phyloP scores from a whole-genome alignment of 163 green algal species.

The Prototheca stagnorum region DNA sequence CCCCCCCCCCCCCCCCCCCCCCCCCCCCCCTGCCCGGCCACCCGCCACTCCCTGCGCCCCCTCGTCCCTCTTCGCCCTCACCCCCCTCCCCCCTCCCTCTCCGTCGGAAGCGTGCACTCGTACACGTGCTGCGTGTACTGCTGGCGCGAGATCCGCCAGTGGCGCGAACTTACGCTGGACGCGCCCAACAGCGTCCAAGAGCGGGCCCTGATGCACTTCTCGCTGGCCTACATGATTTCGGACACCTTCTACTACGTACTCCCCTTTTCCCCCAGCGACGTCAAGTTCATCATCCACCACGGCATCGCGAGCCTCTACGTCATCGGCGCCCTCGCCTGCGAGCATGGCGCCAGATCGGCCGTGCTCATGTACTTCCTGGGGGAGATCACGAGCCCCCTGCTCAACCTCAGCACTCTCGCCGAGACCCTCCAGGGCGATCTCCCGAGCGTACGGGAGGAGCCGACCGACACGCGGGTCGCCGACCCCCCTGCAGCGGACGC shows the following conservation, averaged over 20 bases:
- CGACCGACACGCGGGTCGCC: too few species aligned
- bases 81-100: too few species aligned
- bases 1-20: too few species aligned
- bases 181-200: conserved; percentile 11
- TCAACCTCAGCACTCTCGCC: conserved; percentile 12
- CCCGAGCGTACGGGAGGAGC: conserved; percentile 7
- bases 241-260: conserved; percentile 15
- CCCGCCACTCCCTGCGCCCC: too few species aligned
- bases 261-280: conserved; percentile 9
- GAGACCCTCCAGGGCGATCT: conserved; percentile 1
- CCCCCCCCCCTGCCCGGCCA: too few species aligned
- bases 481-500: too few species aligned
- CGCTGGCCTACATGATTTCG: conserved; percentile 17
- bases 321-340: not conserved
- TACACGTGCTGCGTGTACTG: conserved; percentile 4
- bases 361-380: conserved; percentile 21
- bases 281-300: conserved; percentile 19
- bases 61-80: too few species aligned
- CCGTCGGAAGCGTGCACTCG: too few species aligned
- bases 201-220: conserved; percentile 13
- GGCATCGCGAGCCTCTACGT: conserved; percentile 10
- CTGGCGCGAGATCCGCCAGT: too few species aligned
- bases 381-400: conserved; percentile 17
- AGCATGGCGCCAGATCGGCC: conserved; percentile 1
- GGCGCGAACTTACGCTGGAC: conserved; percentile 5